Evolutionary conservation across 108 stramenopile genomes (phyloP), one percentile per base, ranked within the genome.

Genomic region (Licmophora abbreviata): DNA sequence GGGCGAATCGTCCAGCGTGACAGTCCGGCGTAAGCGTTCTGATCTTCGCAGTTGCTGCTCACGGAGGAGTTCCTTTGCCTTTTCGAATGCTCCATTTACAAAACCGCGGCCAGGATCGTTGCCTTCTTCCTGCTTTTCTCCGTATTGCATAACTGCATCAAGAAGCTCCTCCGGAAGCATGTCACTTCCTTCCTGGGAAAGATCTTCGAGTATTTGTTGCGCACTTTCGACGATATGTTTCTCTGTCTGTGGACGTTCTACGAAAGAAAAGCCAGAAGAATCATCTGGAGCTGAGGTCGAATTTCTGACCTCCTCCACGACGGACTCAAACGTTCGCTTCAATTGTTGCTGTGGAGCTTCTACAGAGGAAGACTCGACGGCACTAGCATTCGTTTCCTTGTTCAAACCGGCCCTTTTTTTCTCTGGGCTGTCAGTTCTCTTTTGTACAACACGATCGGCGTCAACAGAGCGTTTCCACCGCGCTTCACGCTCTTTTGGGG

Each of bases 161-260:
- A 87, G 59, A 29, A 91, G 46, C 37, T 91, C 81, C 48, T 86
- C 85, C 14, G 83, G 64, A 25, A 83, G 67, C 63, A 91, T 64
- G 26, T 74, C 83, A 33, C 68, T 53, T 12, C 70, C 74, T 15
- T 61, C 60, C 3, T 71, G 70, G 21, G 68, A 62, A 20, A 75
- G 60, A 27, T 68, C 73, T 11, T 67, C 59, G 61, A 86, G 60
- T 44, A 77, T 68, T 58, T 24, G 40, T 31, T 32, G 36, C 26
- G 66, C 57, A 30, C 73, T 66, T 54, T 72, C 63, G 54, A 81
- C 51, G 17, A 75, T 38, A 32, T 74, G 63, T 56, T 17, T 35
- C 29, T 81, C 73, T n/a, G 77, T 63, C 60, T 77, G 54, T 61
- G 69, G 48, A 35, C 65, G 63, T 11, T 56, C 53, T 47, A 27